Evolutionary conservation across 1,284 basidiomycete species (phyloP).

Genomic region (Fomitopsis schrenkii): DNA sequence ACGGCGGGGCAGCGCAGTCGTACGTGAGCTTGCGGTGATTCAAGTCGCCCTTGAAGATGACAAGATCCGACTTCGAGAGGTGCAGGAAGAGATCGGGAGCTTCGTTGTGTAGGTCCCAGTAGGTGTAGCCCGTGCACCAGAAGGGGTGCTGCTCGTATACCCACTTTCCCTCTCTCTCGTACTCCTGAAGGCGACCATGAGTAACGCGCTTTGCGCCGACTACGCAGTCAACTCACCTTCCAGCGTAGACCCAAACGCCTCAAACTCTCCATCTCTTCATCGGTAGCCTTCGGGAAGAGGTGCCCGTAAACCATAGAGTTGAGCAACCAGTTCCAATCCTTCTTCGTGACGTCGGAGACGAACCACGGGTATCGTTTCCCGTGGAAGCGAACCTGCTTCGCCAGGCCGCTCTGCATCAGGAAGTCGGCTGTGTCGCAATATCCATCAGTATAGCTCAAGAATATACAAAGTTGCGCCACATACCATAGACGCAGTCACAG

Average conservation of each 20-base stretch:
- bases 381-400: constrained; percentile 86
- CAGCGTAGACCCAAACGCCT: constrained; percentile 82
- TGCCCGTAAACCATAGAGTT: constrained; percentile 88
- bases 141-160: constrained; percentile 96
- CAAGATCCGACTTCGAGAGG: constrained; percentile 86
- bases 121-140: constrained; percentile 96
- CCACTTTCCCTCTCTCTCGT: constrained; percentile 92
- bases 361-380: constrained; percentile 92
- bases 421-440: constrained; percentile 60
- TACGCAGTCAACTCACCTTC: constrained; percentile 56
- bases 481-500: constrained; percentile 94
- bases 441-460: background rate
- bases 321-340: constrained; percentile 95
- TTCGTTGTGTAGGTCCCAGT: constrained; percentile 88
- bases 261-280: constrained; percentile 81
- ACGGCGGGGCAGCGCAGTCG: constrained; percentile 89
- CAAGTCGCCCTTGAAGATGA: constrained; percentile 95
- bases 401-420: constrained; percentile 88
- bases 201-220: background rate
- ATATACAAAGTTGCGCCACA: constrained; percentile 18
- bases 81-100: constrained; percentile 94
- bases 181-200: constrained; percentile 51
- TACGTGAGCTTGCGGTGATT: constrained; percentile 77
- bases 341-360: constrained; percentile 94
- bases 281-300: constrained; percentile 78